Percentiles rank a stretch among this genome's conserved stretches.
Conservation (phyloP, 1,284 basidiomycete species). For the Austroboletus olivaceoglutinosus region DNA sequence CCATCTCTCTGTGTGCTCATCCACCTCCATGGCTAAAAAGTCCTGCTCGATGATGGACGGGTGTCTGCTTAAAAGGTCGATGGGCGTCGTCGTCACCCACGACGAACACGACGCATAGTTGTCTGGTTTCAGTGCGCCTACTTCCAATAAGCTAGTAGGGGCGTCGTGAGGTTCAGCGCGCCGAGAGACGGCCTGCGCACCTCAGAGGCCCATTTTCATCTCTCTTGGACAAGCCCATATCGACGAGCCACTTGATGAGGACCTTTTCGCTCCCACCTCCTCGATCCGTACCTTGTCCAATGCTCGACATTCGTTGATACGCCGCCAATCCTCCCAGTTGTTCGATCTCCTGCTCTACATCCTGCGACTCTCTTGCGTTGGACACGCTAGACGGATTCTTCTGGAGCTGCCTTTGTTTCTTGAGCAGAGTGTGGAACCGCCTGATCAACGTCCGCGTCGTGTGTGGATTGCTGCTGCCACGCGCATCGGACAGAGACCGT, state of each 20-base stretch:
- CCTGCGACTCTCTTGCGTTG: constrained; percentile 38
- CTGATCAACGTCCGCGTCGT: constrained; percentile 65
- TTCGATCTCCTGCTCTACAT: constrained; percentile 60
- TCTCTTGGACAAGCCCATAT: constrained; percentile 41
- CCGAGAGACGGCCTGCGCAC: constrained; percentile 32
- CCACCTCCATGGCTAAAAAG: constrained; percentile 62
- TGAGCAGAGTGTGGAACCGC: constrained; percentile 67
- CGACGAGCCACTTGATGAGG: constrained; percentile 71
- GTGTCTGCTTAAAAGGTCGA: constrained; percentile 81
- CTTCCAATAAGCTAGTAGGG: constrained; percentile 70
- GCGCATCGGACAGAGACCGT: neutral
- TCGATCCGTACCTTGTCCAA: constrained; percentile 76
- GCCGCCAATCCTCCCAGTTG: constrained; percentile 69
- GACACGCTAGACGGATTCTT: constrained; percentile 17
- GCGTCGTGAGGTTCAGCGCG: neutral
- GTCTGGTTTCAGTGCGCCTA: constrained; percentile 80
- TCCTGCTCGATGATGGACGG: constrained; percentile 78
- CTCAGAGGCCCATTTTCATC: constrained; percentile 36
- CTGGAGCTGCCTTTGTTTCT: constrained; percentile 53
- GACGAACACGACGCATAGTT: constrained; percentile 65
- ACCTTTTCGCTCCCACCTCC: constrained; percentile 85
- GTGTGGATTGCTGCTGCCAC: constrained; percentile 44
- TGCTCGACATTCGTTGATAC: constrained; percentile 79
- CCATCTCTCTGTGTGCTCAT: constrained; percentile 55
- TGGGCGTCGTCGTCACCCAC: constrained; percentile 74